Evolutionary conservation across 768 basidiomycete species (phyloP).

Genomic region (Antrodiella citrinella): DNA sequence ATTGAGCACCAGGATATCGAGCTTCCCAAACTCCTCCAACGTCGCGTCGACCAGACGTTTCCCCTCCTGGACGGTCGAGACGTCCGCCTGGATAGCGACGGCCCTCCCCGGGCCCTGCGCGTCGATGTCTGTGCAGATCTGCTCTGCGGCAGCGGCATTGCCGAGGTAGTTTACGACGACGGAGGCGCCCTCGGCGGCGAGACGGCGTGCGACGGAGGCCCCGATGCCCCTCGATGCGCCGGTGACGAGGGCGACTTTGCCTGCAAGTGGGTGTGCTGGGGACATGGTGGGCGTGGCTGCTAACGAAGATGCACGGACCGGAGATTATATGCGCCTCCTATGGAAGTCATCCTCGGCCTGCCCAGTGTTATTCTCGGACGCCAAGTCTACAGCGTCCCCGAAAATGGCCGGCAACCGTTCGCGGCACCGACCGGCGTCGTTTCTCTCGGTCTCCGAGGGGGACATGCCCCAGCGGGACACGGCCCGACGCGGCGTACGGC

Average conservation of each 20-base stretch:
- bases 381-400: no score
- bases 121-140: conserved; percentile 12
- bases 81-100: conserved; percentile 18
- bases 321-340: no score
- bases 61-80: conserved; percentile 15
- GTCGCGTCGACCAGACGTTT: conserved; percentile 18
- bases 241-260: conserved; percentile 22
- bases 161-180: conserved; percentile 17
- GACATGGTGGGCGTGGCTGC: no score
- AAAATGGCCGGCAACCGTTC: no score
- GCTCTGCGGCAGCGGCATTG: conserved; percentile 12
- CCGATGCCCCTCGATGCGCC: conserved; percentile 21
- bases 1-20: conserved; percentile 23
- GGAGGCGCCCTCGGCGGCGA: conserved; percentile 21
- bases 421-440: no score
- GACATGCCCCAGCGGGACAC: no score
- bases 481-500: no score
- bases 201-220: conserved; percentile 18
- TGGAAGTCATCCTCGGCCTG: no score
- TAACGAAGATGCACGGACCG: no score
- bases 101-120: conserved; percentile 8
- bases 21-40: conserved; percentile 19
- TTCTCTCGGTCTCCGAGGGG: no score
- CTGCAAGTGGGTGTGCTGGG: conserved; percentile 7
- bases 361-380: no score